Evolutionary conservation across 2,329 filamentous ascomycete genomes (phyloP), one percentile per base, ranked within the genome.

Genomic region (Pestalotiopsis sp.): DNA sequence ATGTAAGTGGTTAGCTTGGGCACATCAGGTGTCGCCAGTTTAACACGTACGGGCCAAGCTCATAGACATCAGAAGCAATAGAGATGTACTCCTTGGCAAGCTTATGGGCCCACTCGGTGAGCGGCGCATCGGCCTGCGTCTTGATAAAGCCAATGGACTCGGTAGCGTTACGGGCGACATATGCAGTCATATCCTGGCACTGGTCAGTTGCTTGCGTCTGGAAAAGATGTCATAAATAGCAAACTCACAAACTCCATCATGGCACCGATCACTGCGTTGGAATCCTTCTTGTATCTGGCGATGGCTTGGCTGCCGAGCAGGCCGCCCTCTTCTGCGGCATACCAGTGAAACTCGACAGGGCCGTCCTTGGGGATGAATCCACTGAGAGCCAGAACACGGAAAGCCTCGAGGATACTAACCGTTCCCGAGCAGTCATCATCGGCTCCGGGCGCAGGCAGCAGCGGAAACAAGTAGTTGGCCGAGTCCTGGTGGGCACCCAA

Each of bases 361-460:
- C 78, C 78, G 7, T 78, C 73, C 36, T 73, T 68, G 2, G 79
- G 79, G 20, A 75, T 70, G 65, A 72, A 80, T 0, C 78, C 79
- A 31, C 72, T 84, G 66, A 86, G 79, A 13, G 88, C 86, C 72
- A 93, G 83, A 66, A 91, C 89, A 38, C 91, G 86, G 70, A 94
- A 84, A 1, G 91, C 89, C 78, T 94, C 91, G 11, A 93, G 85
- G 69, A 93, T 93, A 9, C 90, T 93, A 49, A 93, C 90, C 0
- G 91, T 91, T 59, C 90, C 90, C 69, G 89, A 91, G 63, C 91
- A 90, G 75, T 93, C 91, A 71, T 94, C 92, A 72, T 93, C 92
- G 14, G 91, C 91, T 59, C 91, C 91, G 0, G 92, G 92, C 0
- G 91, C 91, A 23, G 89, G 87, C 17, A 93, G 84, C 57, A 92